Evolutionary conservation across 495 filamentous ascomycete species (phyloP), one percentile per base, ranked within the genome.

Genomic region (Lepidopterella palustris): DNA sequence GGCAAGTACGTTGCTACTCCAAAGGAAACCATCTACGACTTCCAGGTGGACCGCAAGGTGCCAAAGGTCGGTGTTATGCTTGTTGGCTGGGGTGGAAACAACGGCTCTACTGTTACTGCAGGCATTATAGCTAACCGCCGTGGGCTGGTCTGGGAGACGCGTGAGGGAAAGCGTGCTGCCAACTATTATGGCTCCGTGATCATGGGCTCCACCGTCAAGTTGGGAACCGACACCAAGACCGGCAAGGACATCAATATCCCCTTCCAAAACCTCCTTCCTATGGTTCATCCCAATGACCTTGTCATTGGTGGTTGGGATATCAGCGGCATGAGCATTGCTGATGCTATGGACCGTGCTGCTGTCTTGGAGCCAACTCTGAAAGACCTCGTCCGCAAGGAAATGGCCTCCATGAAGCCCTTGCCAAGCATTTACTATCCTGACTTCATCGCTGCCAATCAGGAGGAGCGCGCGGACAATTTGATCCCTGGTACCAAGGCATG

Each of bases 361-460:
- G 93, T 98, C 49, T 84, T 98, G 40, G 92, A 98, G 78, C 93
- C 93, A 31, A 84, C 87, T 47, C 81, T 98, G 66, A 98, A 98
- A 81, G 74, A 77, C 56, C 81, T 86, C 61, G 88, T 98, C 64
- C 85, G 86, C 75, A 93, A 96, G 81, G 87, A 97, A 77, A 92
- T 97, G 92, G 79, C 83, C 61, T 77, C 78, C 63, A 87, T 97
- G 85, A 85, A 86, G 68, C 93, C 93, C 15, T 82, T 97, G 64
- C 92, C 91, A 26, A 90, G 86, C 75, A 88, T 97, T 77, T 98
- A 97, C 83, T 98, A 98, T 71, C 93, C 93, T 4, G 93, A 98
- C 75, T 98, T 97, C 80, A 98, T 98, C 70, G 93, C 93, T 60
- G 87, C 93, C 74, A 98, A 98, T 79, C 93, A 98, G 79, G 92